These are phyloP conservation scores for Tricholoma terreum DNA, from an alignment of 768 basidiomycete genomes.

Conservation along the genomic window DNA sequence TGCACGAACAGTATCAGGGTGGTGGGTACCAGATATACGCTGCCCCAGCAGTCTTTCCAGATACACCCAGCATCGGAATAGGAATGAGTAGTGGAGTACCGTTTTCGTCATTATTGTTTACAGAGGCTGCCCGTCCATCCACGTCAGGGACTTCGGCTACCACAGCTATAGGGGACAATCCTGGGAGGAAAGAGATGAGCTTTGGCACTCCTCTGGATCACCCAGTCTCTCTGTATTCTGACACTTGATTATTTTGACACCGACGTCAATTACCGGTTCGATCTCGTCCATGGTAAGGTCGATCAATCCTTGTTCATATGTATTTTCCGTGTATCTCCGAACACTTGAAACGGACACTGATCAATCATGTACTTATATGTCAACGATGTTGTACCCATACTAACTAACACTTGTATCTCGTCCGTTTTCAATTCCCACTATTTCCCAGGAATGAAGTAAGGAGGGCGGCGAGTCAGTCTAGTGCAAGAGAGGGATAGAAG, in stretches of 20 bases:
- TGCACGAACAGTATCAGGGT: neutral
- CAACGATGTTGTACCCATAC: too few relatives aligned
- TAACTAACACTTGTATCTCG: too few relatives aligned
- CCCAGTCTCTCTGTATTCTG: neutral
- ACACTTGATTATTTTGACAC: neutral
- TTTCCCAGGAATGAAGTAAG: too few relatives aligned
- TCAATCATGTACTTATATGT: too few relatives aligned
- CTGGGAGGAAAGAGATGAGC: neutral
- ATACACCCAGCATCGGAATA: neutral
- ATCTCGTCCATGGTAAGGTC: too few relatives aligned
- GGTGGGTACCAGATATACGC: slow-evolving; percentile 7
- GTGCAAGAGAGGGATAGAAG: too few relatives aligned
- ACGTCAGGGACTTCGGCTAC: neutral
- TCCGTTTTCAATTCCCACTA: too few relatives aligned
- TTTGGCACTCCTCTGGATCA: neutral
- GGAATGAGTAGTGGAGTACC: neutral
- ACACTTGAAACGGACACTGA: too few relatives aligned
- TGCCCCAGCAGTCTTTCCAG: slow-evolving; percentile 2
- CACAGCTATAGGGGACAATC: neutral
- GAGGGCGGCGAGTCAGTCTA: too few relatives aligned
- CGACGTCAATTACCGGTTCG: too few relatives aligned
- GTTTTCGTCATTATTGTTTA: neutral
- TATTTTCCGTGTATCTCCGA: too few relatives aligned
- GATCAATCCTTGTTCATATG: too few relatives aligned
- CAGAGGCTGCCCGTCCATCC: neutral